phyloP scores from a whole-genome alignment of 352 stramenopile genomes.

The Phytophthora megakarya region DNA sequence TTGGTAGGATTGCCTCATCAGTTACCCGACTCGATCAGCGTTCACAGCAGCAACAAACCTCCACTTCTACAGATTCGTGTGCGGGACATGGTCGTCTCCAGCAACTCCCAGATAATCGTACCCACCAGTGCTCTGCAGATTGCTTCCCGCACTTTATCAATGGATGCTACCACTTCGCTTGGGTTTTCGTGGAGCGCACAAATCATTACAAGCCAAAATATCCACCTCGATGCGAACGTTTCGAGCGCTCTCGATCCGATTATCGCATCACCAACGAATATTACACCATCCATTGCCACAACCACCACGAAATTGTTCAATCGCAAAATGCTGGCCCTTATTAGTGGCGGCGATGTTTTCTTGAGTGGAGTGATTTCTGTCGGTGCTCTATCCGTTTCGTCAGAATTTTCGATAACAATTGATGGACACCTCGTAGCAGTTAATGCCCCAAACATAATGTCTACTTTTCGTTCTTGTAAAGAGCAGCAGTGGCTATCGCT shows the following conservation, averaged over 20 bases:
- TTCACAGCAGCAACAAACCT: constrained; percentile 23
- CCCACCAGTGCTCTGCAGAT: constrained; percentile 41
- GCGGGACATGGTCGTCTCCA: constrained; percentile 50
- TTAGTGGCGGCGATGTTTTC: constrained; percentile 61
- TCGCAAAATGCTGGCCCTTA: constrained; percentile 47
- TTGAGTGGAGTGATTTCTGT: constrained; percentile 55
- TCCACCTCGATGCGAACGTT: constrained; percentile 60
- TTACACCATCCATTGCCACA: constrained; percentile 8
- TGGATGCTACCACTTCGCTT: constrained; percentile 55
- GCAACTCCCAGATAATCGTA: constrained; percentile 47
- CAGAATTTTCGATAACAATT: constrained; percentile 58
- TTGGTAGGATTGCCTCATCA: constrained; percentile 25
- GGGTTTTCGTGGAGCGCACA: constrained; percentile 49
- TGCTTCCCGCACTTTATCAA: constrained; percentile 48
- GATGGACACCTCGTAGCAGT: constrained; percentile 47
- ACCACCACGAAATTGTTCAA: constrained; percentile 16
- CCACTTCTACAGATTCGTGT: constrained; percentile 41
- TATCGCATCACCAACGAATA: constrained; percentile 11
- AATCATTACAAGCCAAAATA: constrained; percentile 47
- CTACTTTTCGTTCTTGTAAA: constrained; percentile 55
- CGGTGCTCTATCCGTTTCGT: constrained; percentile 53
- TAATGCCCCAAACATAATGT: constrained; percentile 47
- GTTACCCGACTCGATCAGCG: constrained; percentile 28
- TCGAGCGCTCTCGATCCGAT: constrained; percentile 38
- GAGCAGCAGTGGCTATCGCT: constrained; percentile 42